Percentiles rank a stretch among this genome's conserved stretches.
Evolutionary conservation across 495 filamentous ascomycete genomes (phyloP).

Genomic region (Penicillium flavigenum): DNA sequence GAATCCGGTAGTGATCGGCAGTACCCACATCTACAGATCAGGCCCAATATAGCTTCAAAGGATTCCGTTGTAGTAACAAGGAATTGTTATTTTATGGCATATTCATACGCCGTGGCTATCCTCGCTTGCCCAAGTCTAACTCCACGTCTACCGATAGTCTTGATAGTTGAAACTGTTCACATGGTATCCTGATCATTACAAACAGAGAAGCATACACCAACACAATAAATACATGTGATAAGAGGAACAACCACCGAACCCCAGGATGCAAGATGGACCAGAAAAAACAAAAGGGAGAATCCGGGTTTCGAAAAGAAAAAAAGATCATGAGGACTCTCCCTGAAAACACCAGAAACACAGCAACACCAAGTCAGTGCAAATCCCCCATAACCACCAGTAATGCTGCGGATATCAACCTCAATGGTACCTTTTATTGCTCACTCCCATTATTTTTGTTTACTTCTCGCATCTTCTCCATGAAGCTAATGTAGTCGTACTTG

Average conservation of each 20-base stretch:
- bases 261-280: slow-evolving; percentile 36
- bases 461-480: slow-evolving; percentile 77
- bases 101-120: background rate
- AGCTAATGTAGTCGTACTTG: slow-evolving; percentile 89
- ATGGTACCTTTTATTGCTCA: slow-evolving; percentile 22
- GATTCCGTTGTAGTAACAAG: background rate
- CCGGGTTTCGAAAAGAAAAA: slow-evolving; percentile 14
- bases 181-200: slow-evolving; percentile 30
- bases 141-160: background rate
- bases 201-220: slow-evolving; percentile 24
- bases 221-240: slow-evolving; percentile 15
- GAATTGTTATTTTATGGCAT: background rate
- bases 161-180: slow-evolving; percentile 13
- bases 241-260: slow-evolving; percentile 27
- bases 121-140: background rate
- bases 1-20: background rate
- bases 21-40: background rate
- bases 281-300: slow-evolving; percentile 15
- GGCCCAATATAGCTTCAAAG: background rate
- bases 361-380: slow-evolving; percentile 28
- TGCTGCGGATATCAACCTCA: slow-evolving; percentile 28
- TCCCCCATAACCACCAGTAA: slow-evolving; percentile 26
- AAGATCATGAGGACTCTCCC: slow-evolving; percentile 17
- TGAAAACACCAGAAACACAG: slow-evolving; percentile 22
- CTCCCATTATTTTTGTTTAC: slow-evolving; percentile 35